Evolutionary conservation across 2,329 filamentous ascomycete genomes (phyloP).

Genomic region (Dactylonectria estremocensis): DNA sequence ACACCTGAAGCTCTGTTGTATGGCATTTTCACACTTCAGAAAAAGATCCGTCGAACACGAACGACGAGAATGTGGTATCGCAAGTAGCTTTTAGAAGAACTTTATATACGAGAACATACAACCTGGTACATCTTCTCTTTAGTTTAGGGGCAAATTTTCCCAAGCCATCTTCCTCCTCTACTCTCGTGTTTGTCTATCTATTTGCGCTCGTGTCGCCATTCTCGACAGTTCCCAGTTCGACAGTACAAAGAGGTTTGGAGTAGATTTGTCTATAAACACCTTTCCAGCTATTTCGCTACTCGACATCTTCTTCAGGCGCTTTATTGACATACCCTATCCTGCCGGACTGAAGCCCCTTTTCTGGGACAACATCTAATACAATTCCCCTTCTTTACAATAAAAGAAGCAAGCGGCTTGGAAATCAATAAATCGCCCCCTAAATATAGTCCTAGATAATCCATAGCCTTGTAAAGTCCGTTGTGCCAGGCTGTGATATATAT

Average conservation of each 20-base stretch:
- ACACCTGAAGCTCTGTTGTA: constrained; percentile 76
- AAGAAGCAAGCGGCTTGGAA: constrained; percentile 35
- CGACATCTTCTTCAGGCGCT: not conserved
- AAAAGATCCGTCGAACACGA: constrained; percentile 69
- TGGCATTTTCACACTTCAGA: constrained; percentile 82
- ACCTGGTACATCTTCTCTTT: too few species aligned
- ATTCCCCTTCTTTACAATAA: constrained; percentile 31
- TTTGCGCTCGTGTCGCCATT: too few species aligned
- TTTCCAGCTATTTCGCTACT: too few species aligned
- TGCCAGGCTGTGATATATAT: constrained; percentile 36
- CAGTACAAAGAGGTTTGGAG: too few species aligned
- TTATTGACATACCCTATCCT: constrained; percentile 33
- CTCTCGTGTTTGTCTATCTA: too few species aligned
- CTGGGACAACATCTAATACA: constrained; percentile 34
- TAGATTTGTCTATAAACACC: too few species aligned
- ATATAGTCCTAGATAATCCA: constrained; percentile 35
- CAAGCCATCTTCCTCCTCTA: too few species aligned
- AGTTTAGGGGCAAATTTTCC: too few species aligned
- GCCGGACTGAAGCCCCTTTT: constrained; percentile 31
- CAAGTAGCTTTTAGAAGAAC: too few species aligned
- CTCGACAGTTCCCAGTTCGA: too few species aligned
- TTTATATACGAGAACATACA: too few species aligned
- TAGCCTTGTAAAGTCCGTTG: constrained; percentile 27
- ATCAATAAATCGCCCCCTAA: constrained; percentile 34
- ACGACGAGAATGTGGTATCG: too few species aligned